Percentiles rank a stretch among this genome's conserved stretches.
Evolutionary conservation across 805 yeast species (phyloP).

Genomic region (Monosporozyma servazzii): DNA sequence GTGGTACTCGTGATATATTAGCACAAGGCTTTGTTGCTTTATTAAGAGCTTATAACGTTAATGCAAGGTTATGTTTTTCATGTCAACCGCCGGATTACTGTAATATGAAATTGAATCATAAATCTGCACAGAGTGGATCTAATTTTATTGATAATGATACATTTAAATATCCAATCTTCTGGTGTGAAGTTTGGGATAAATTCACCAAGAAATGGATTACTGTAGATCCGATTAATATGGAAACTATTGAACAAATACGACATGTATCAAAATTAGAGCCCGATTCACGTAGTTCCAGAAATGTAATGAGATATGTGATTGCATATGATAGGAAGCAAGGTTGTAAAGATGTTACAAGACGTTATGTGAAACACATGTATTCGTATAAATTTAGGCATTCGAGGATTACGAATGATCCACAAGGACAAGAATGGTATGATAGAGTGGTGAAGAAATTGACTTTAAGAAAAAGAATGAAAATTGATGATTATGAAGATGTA

Average conservation of each 20-base stretch:
- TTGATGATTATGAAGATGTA: slow-evolving; percentile 30
- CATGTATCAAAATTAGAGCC: slow-evolving; percentile 63
- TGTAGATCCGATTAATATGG: slow-evolving; percentile 66
- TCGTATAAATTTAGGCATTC: slow-evolving; percentile 71
- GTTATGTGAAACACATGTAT: slow-evolving; percentile 56
- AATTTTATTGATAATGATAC: slow-evolving; percentile 5
- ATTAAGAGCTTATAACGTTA: slow-evolving; percentile 58
- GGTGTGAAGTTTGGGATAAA: slow-evolving; percentile 93
- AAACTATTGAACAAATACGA: slow-evolving; percentile 53
- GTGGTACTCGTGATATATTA: slow-evolving; percentile 70
- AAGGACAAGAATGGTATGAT: slow-evolving; percentile 54
- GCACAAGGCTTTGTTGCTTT: slow-evolving; percentile 84
- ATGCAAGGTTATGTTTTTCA: slow-evolving; percentile 70
- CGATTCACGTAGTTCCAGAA: slow-evolving; percentile 28
- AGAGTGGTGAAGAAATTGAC: slow-evolving; percentile 29
- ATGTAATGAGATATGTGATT: slow-evolving; percentile 61
- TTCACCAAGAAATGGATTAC: slow-evolving; percentile 69
- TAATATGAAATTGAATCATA: slow-evolving; percentile 13
- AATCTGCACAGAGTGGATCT: background rate
- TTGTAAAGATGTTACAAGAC: slow-evolving; percentile 72
- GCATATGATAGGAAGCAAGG: slow-evolving; percentile 63
- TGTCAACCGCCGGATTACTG: slow-evolving; percentile 88
- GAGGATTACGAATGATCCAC: slow-evolving; percentile 52
- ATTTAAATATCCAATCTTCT: slow-evolving; percentile 58
- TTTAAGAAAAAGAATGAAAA: slow-evolving; percentile 22